Evolutionary conservation across 1,284 basidiomycete genomes (phyloP), one percentile per base, ranked within the genome.

Genomic region (Meira miltonrushii): DNA sequence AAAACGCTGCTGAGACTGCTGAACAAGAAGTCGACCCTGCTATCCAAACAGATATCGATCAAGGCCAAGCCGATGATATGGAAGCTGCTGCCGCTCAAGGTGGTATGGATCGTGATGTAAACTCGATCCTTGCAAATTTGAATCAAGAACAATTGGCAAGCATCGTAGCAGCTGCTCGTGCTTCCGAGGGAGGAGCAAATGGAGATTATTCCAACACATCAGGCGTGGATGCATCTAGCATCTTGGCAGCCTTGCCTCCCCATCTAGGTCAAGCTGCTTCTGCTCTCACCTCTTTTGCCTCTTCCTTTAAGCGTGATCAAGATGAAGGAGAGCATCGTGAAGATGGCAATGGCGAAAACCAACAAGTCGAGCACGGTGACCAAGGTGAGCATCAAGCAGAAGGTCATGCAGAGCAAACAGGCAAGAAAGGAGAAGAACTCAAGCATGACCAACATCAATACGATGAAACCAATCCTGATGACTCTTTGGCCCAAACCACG

Each of bases 111-210:
- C 58, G 61, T 40, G 71, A 71, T 46, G 69, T 74, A 3, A 66
- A 67, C 62, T 70, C 65, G 39, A 72, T 74, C 51, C 63, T 74
- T 6, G 69, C 69, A 1, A 68, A 64, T 0, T 55, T 74, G 38
- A 72, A 69, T 54, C 71, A 69, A 50, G 71, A 73, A 49, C 71
- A 75, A 57, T 63, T 75, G 7, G 72, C 66, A 0, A 71, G 66
- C 28, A 75, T 75, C 57, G 67, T 75, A 0, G 71, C 67, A 5
- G 72, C 72, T 13, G 72, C 72, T 25, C 64, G 64, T 38, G 62
- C 64, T 10, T 60, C 64, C 11, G 61, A 58, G 60, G 49, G 40
- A 15, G 28, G 53, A 38, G 59, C 54, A 49, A 40, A 37, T 33
- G 38, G 54, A 15, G 25, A 28, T 21, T 10, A 17, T 55, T 15